Evolutionary conservation across 441 rosid genomes (phyloP).

Genomic region (Sinapis alba): DNA sequence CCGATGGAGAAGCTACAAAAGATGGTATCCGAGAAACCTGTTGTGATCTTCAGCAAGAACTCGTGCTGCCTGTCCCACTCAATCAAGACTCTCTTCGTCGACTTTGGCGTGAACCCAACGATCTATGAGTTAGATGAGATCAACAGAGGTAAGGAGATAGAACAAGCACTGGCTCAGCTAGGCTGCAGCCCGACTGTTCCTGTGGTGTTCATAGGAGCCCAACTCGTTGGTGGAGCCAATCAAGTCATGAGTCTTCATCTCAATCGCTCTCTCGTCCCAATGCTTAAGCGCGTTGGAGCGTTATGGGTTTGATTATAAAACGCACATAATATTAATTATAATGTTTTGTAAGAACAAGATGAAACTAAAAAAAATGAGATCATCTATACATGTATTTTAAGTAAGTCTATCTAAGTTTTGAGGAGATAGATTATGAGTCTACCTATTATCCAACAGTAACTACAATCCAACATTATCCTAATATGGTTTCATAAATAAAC

Average conservation of each 20-base stretch:
- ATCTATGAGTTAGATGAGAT: slow-evolving; percentile 66
- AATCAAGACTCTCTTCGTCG: slow-evolving; percentile 57
- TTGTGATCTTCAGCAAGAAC: slow-evolving; percentile 76
- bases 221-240: slow-evolving; percentile 68
- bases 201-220: slow-evolving; percentile 65
- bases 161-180: slow-evolving; percentile 58
- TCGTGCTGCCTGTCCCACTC: slow-evolving; percentile 68
- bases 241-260: slow-evolving; percentile 48
- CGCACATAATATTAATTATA: background rate
- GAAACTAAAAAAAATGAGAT: background rate
- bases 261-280: slow-evolving; percentile 57
- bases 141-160: slow-evolving; percentile 56
- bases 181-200: slow-evolving; percentile 64
- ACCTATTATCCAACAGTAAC: background rate
- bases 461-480: background rate
- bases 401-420: background rate
- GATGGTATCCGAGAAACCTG: slow-evolving; percentile 61
- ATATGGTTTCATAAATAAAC: background rate
- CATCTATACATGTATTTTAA: background rate
- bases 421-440: background rate
- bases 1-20: slow-evolving; percentile 55
- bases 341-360: background rate
- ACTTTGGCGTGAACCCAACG: slow-evolving; percentile 66
- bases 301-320: slow-evolving; percentile 47
- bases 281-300: slow-evolving; percentile 68